phyloP scores from a whole-genome alignment of 2,329 filamentous ascomycete genomes.

The Sporothrix euskadiensis region DNA sequence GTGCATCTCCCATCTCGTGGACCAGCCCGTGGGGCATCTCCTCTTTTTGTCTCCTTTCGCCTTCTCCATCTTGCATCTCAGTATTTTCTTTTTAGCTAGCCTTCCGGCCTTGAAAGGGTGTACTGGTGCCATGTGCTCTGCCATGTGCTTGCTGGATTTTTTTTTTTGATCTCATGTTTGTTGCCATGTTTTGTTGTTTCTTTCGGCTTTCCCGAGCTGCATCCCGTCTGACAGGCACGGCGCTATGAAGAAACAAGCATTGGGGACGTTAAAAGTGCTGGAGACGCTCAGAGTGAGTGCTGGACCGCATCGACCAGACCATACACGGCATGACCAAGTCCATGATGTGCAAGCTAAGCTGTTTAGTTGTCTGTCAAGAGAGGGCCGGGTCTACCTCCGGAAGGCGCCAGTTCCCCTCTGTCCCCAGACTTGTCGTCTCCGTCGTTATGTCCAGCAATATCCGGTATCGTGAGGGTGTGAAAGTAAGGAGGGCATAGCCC shows the following conservation, averaged over 20 bases:
- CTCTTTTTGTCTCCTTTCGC: neutral
- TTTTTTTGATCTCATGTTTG: neutral
- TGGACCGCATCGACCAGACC: neutral
- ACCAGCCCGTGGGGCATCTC: neutral
- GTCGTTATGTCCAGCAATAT: neutral
- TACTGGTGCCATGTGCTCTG: neutral
- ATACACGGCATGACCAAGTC: neutral
- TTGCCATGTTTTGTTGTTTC: neutral
- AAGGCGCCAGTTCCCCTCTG: neutral
- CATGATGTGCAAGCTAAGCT: neutral
- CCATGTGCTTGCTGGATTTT: neutral
- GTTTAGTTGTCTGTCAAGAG: neutral
- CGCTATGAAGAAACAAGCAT: neutral
- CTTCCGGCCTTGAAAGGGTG: neutral
- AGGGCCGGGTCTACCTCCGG: neutral
- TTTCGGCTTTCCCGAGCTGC: neutral
- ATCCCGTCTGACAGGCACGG: conserved; percentile 10
- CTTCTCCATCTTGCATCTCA: neutral
- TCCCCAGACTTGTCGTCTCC: neutral
- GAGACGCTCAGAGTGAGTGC: neutral
- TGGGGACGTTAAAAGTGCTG: neutral
- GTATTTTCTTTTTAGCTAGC: neutral
- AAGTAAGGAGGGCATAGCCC: neutral
- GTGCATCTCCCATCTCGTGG: neutral
- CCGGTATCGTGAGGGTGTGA: neutral